Conservation (phyloP, 1,139 yeast genomes). For the Waltiozyma sp. region DNA sequence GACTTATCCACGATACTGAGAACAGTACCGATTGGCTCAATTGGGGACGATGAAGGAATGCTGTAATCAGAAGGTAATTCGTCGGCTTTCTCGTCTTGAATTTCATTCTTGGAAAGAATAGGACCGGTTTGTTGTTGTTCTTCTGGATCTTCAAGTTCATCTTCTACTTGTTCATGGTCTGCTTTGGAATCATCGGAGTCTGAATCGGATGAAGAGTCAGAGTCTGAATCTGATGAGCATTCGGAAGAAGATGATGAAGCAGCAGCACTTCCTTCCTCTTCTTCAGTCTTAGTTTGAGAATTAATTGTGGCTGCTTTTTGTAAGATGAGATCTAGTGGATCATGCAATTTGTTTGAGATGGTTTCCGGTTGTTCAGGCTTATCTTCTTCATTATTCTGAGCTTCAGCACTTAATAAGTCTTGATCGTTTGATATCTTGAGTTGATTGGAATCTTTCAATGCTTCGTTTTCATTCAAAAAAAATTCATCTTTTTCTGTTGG, state of each 20-base stretch:
- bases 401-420: not conserved
- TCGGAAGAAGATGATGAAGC: no score
- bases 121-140: constrained; percentile 27
- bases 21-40: constrained; percentile 67
- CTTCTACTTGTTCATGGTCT: not conserved
- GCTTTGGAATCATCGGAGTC: not conserved
- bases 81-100: constrained; percentile 57
- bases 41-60: constrained; percentile 48
- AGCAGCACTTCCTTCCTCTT: not conserved
- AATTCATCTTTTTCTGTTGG: no score
- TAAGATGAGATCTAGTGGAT: not conserved
- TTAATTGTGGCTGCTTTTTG: not conserved
- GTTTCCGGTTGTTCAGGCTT: not conserved
- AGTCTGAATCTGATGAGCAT: not conserved
- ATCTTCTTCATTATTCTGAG: not conserved
- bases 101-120: constrained; percentile 69
- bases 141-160: not conserved
- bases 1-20: constrained; percentile 62
- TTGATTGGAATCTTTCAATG: no score
- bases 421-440: no score
- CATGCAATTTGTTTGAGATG: not conserved
- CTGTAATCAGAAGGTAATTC: constrained; percentile 55
- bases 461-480: no score
- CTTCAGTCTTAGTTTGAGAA: not conserved
- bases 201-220: not conserved